Percentiles rank a stretch among this genome's conserved stretches.
phyloP scores from a whole-genome alignment of 2,329 filamentous ascomycete species.

The Grosmannia clavigera region DNA sequence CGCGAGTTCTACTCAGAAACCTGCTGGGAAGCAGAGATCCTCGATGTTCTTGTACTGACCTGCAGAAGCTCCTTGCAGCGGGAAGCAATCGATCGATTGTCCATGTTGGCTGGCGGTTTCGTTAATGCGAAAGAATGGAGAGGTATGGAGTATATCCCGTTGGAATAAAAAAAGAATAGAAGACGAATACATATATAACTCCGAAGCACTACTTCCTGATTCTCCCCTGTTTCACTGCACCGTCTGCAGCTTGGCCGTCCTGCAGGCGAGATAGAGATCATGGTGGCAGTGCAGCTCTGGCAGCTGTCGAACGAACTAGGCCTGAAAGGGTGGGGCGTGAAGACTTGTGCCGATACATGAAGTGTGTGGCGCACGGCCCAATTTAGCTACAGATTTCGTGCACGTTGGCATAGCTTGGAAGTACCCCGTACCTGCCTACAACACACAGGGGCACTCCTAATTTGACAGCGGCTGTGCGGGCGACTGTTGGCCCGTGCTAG shows the following conservation, averaged over 20 bases:
- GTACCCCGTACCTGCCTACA: no score
- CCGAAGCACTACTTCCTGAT: constrained; percentile 1
- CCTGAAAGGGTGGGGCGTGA: no score
- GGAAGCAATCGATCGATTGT: constrained; percentile 17
- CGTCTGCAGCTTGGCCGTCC: neutral
- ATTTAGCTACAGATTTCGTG: no score
- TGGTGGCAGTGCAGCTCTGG: neutral
- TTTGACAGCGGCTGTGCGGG: neutral
- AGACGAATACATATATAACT: neutral
- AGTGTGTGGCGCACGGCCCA: no score
- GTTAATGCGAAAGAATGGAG: neutral
- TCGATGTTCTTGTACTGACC: constrained; percentile 9
- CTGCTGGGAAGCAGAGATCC: neutral
- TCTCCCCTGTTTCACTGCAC: constrained; percentile 8
- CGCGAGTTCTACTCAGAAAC: neutral
- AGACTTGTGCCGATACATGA: no score
- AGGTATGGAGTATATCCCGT: neutral
- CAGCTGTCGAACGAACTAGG: neutral
- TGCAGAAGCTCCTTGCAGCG: constrained; percentile 20
- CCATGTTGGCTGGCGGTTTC: constrained; percentile 8
- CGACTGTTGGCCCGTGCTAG: neutral
- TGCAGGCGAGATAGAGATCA: neutral
- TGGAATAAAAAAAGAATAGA: neutral
- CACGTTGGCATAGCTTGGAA: no score
- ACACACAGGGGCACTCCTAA: no score